A percentile compares a stretch with the other conserved stretches of the same genome.
These are phyloP conservation scores for Cicer pinnatifidum DNA, from an alignment of 306 rosid species.

Conservation along the genomic window DNA sequence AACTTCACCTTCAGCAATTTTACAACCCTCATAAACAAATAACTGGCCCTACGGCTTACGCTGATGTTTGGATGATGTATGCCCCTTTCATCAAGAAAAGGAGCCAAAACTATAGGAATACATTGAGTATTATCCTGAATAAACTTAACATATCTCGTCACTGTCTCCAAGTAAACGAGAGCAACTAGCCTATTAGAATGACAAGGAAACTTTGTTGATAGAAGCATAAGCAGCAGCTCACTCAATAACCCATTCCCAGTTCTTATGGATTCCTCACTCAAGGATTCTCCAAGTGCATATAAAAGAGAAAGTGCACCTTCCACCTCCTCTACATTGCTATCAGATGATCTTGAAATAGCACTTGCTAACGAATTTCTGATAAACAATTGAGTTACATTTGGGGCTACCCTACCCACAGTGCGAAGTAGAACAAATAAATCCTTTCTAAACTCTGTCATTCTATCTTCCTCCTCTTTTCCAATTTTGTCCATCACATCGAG, in stretches of 20 bases:
- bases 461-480: slow-evolving; percentile 92
- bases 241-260: slow-evolving; percentile 71
- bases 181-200: slow-evolving; percentile 96
- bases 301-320: slow-evolving; percentile 86
- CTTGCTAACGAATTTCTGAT: slow-evolving; percentile 67
- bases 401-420: slow-evolving; percentile 62
- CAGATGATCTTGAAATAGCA: slow-evolving; percentile 72
- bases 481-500: slow-evolving; percentile 79
- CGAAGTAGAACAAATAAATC: slow-evolving; percentile 81
- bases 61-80: slow-evolving; percentile 83
- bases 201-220: slow-evolving; percentile 82
- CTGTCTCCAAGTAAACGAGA: slow-evolving; percentile 87
- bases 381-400: slow-evolving; percentile 74
- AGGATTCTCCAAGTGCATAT: slow-evolving; percentile 81
- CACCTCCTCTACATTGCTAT: slow-evolving; percentile 84
- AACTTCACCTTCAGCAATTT: slow-evolving; percentile 85
- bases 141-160: slow-evolving; percentile 81
- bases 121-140: slow-evolving; percentile 79
- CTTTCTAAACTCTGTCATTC: slow-evolving; percentile 86
- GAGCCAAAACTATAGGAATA: slow-evolving; percentile 79
- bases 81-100: slow-evolving; percentile 98
- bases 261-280: slow-evolving; percentile 71
- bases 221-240: slow-evolving; percentile 78
- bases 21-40: slow-evolving; percentile 92
- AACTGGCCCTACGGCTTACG: slow-evolving; percentile 90